phyloP scores from a whole-genome alignment of 768 basidiomycete genomes.

The Clavaria fumosa region DNA sequence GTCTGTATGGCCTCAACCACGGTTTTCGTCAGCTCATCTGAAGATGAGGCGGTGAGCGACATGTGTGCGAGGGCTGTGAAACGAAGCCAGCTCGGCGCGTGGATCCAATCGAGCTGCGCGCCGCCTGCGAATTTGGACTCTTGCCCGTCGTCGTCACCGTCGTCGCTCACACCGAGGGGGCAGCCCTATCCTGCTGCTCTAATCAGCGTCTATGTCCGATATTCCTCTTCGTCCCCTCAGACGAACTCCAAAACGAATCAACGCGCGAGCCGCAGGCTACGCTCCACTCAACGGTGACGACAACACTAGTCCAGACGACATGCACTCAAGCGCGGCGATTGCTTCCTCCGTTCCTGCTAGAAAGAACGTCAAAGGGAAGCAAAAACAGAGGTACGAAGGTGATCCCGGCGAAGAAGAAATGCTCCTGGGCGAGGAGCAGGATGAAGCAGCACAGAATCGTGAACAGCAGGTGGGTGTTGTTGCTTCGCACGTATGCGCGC shows the following conservation, averaged over 20 bases:
- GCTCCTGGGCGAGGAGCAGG: slow-evolving; percentile 27
- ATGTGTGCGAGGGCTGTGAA: no score
- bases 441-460: slow-evolving; percentile 15
- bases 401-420: slow-evolving; percentile 49
- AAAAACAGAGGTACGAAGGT: slow-evolving; percentile 40
- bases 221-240: slow-evolving; percentile 51
- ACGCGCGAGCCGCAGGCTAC: no score
- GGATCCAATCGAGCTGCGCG: no score
- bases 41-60: no score
- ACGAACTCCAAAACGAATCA: slow-evolving; percentile 26
- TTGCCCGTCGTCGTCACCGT: no score
- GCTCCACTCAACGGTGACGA: background rate
- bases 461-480: background rate
- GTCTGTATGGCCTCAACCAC: slow-evolving; percentile 33
- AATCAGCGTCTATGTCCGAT: slow-evolving; percentile 41
- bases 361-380: slow-evolving; percentile 20
- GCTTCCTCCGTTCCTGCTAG: slow-evolving; percentile 9
- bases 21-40: slow-evolving; percentile 37
- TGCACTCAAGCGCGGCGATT: background rate
- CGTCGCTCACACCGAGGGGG: no score
- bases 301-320: background rate
- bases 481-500: slow-evolving; percentile 5
- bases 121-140: no score
- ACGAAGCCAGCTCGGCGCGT: no score
- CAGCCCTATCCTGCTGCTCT: no score